Percentiles rank a stretch among this genome's conserved stretches.
Evolutionary conservation across 495 filamentous ascomycete genomes (phyloP).

Genomic region (Gamarada debralockiae): DNA sequence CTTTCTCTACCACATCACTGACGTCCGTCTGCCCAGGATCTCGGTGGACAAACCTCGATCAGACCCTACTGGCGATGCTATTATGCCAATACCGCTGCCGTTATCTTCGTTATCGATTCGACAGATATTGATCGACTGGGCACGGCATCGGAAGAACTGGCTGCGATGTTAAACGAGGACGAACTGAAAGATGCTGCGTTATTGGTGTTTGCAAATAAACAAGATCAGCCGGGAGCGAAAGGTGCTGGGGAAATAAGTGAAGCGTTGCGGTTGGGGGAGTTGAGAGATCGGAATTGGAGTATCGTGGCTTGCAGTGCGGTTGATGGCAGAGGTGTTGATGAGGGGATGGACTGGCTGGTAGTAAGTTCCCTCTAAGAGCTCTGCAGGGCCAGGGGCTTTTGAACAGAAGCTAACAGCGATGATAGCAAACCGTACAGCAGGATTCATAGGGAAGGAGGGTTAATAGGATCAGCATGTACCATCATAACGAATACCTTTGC

Average conservation of each 20-base stretch:
- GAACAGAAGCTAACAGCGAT: not conserved
- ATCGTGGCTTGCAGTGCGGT: constrained; percentile 97
- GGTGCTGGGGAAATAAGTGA: constrained; percentile 96
- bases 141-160: constrained; percentile 87
- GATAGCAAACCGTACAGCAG: constrained; percentile 21
- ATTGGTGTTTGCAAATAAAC: constrained; percentile 97
- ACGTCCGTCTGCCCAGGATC: constrained; percentile 52
- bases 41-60: constrained; percentile 95
- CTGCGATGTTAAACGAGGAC: constrained; percentile 95
- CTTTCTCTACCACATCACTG: not conserved
- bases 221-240: constrained; percentile 96
- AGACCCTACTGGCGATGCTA: constrained; percentile 99
- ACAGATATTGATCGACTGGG: constrained; percentile 94
- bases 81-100: constrained; percentile 98
- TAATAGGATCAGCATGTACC: constrained; percentile 15
- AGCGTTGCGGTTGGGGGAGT: constrained; percentile 79
- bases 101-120: constrained; percentile 96
- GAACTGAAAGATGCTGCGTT: constrained; percentile 89
- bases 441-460: constrained; percentile 27
- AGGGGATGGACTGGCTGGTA: constrained; percentile 99
- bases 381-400: not conserved
- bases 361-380: constrained; percentile 48
- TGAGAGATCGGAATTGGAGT: constrained; percentile 97
- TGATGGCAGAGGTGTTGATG: constrained; percentile 86
- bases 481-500: constrained; percentile 5